Evolutionary conservation across 2,329 filamentous ascomycete species (phyloP), one percentile per base, ranked within the genome.

Genomic region (Bipolaris zeicola): DNA sequence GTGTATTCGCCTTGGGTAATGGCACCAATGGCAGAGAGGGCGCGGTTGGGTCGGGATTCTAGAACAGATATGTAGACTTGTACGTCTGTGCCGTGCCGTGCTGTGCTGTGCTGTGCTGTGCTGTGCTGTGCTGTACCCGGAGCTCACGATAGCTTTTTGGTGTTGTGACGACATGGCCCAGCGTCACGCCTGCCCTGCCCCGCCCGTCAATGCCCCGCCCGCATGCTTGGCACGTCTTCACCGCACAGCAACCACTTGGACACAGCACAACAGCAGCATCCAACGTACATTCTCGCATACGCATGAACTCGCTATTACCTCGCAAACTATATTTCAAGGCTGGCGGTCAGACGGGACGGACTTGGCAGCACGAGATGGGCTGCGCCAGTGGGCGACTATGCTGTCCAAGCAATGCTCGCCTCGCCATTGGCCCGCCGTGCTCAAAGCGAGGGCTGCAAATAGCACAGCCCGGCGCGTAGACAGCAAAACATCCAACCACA

Each of bases 401-500:
- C 61, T 50, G 71, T 71, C 61, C 45, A 60, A 65, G 43, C 47
- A 49, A 33, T 46, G 61, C 34, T 45, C 11, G 62, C 57, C 37
- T 18, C 6, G 37, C 56, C 41, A 75, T 75, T 75, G 72, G 72
- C 49, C 58, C 33, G 39, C 16, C 8, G 5, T 42, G 52, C 57
- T 60, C 60, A 55, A 61, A 58, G 51, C 58, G 61, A 62, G 62
- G 59, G 66, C 70, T 64, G 46, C 56, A 66, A 72, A 70, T 72
- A 74, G 60, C 60, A 61, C 58, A 59, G 49, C 66, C 64, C 62
- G 69, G 72, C 71, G 71, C 68, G 72, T 73, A 67, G 59, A 71
- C 53, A 31, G 51, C 52, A 55, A 55, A 67, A 61, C 63, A 62
- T 53, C 70, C 71, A 74, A 74, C 70, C 70, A 70, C 60, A 58